Conservation (phyloP, 495 filamentous ascomycete species). For the Delitschia confertaspora region DNA sequence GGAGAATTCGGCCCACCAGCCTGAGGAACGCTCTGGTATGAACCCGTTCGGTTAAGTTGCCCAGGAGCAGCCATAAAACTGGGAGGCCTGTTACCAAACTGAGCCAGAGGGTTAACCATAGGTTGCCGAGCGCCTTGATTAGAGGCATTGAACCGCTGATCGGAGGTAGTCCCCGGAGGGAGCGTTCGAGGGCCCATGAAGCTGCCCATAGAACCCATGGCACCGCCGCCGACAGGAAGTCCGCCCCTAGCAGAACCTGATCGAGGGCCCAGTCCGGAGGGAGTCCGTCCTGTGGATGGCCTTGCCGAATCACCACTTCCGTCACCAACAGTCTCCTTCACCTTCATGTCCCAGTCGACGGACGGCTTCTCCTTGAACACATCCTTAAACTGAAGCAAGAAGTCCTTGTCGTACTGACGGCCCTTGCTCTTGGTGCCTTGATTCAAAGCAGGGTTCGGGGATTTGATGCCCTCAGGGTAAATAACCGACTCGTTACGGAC, state of each 20-base stretch:
- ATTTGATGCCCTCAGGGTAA: conserved; percentile 73
- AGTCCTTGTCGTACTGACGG: conserved; percentile 81
- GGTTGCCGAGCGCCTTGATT: conserved; percentile 39
- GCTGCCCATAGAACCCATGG: conserved; percentile 53
- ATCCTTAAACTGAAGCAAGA: conserved; percentile 92
- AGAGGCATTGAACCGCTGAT: conserved; percentile 49
- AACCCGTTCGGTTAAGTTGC: conserved; percentile 46
- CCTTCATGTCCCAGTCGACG: conserved; percentile 73
- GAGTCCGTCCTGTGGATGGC: conserved; percentile 44
- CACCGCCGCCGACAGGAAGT: conserved; percentile 37
- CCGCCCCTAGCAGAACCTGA: conserved; percentile 39
- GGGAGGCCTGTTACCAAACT: conserved; percentile 40
- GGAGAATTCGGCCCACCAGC: conserved; percentile 45
- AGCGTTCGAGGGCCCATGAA: conserved; percentile 40
- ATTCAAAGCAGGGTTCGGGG: conserved; percentile 87
- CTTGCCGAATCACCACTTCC: conserved; percentile 63
- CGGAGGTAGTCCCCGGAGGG: conserved; percentile 60
- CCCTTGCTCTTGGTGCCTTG: conserved; percentile 67
- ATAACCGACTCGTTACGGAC: conserved; percentile 51
- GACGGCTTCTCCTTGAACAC: conserved; percentile 95
- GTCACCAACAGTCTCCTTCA: conserved; percentile 77
- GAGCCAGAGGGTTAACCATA: conserved; percentile 50
- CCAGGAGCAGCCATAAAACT: conserved; percentile 52
- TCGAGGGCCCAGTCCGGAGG: conserved; percentile 42
- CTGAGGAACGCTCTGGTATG: conserved; percentile 42